Evolutionary conservation across 2,329 filamentous ascomycete genomes (phyloP).

Genomic region (Pseudogymnoascus sp.): DNA sequence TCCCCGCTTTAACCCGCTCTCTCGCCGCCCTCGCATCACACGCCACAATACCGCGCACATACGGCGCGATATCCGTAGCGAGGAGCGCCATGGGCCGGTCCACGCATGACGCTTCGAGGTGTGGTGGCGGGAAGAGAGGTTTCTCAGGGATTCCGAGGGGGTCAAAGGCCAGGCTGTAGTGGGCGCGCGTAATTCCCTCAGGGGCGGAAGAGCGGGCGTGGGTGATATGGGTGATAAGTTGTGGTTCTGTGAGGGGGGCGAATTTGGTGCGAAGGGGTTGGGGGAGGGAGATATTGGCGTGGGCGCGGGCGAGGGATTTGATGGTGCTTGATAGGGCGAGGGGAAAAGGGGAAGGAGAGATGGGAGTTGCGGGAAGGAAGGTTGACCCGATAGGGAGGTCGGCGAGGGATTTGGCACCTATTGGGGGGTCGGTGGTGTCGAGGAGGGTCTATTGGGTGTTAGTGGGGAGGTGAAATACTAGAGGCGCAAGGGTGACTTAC

Average conservation of each 20-base stretch:
- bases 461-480: background rate
- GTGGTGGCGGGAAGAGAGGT: constrained; percentile 26
- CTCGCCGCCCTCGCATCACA: constrained; percentile 65
- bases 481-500: background rate
- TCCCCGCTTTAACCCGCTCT: constrained; percentile 55
- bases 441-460: background rate
- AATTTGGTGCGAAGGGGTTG: background rate
- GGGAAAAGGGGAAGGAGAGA: background rate
- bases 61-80: constrained; percentile 74
- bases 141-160: constrained; percentile 47
- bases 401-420: background rate
- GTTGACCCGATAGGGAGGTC: constrained; percentile 1
- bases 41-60: constrained; percentile 74
- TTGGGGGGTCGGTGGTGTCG: background rate
- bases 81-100: constrained; percentile 62
- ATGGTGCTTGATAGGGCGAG: background rate
- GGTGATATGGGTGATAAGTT: background rate
- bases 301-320: background rate
- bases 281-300: background rate
- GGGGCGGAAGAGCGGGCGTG: background rate
- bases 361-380: background rate
- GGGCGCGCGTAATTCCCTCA: constrained; percentile 35
- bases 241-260: background rate
- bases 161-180: constrained; percentile 53
- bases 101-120: constrained; percentile 62